These are phyloP conservation scores for Onygenales sp. DNA, from an alignment of 2,329 filamentous ascomycete species.

Conservation along the genomic window DNA sequence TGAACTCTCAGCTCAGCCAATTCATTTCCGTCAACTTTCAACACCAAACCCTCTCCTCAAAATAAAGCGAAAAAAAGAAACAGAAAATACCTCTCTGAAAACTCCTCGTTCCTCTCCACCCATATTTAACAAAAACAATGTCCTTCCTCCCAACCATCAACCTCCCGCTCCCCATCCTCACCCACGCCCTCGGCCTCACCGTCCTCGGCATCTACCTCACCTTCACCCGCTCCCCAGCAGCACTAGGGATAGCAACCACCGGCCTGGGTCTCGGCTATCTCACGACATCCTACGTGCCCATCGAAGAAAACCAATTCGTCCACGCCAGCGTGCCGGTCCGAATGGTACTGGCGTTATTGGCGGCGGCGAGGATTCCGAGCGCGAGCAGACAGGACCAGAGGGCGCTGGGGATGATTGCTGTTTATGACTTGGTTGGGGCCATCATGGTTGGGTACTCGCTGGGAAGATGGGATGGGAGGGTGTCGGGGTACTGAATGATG, in stretches of 20 bases:
- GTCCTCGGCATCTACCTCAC: not conserved
- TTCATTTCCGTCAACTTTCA: not conserved
- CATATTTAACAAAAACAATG: not conserved
- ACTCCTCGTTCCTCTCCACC: not conserved
- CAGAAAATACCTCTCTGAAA: not conserved
- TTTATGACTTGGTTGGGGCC: not conserved
- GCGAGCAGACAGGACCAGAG: not conserved
- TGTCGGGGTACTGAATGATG: not conserved
- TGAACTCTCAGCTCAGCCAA: not conserved
- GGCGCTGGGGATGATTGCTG: not conserved
- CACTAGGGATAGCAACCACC: not conserved
- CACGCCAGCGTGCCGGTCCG: constrained; percentile 3
- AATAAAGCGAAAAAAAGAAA: not conserved
- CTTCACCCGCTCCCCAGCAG: not conserved
- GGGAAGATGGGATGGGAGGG: not conserved
- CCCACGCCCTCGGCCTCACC: constrained; percentile 1
- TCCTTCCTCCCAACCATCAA: constrained; percentile 1
- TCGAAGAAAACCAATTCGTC: constrained; percentile 3
- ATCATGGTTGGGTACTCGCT: not conserved
- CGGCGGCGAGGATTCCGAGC: not conserved
- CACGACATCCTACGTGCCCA: constrained; percentile 1
- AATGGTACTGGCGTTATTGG: not conserved
- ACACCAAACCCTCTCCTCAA: not conserved
- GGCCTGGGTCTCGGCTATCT: constrained; percentile 1
- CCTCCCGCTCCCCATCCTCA: constrained; percentile 1